Evolutionary conservation across 805 yeast genomes (phyloP), one percentile per base, ranked within the genome.

Genomic region (Myxozyma neglecta): DNA sequence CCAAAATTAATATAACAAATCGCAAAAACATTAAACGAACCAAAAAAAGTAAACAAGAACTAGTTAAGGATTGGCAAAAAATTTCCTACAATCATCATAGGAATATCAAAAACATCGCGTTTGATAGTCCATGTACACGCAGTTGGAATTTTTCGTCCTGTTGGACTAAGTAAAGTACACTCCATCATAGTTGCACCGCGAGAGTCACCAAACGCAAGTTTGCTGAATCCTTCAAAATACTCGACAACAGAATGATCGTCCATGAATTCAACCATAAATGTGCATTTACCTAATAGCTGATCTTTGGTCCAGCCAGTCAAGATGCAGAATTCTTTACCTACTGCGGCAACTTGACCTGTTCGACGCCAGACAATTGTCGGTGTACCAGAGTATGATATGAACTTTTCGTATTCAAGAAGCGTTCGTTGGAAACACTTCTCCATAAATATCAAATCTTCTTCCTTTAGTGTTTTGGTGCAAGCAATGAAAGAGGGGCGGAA

Each of bases 351-450:
- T 73, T 93, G 97, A 8, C 97, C 97, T 1, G 97, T 91, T 56
- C 98, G 81, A 67, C 99, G 79, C 98, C 98, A 93, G 3, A 91
- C 93, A 24, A 93, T 83, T 0, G 97, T 91, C 1, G 98, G 98
- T 0, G 97, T 93, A 0, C 97, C 97, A 39, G 90, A 85, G 20
- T 88, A 85, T 24, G 85, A 81, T 44, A 94, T 88, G 72, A 89
- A 89, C 73, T 87, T 88, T 63, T 90, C 92, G 73, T 91, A 93
- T 63, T 96, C 97, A 48, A 93, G 76, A 42, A 93, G 77, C 0
- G 98, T 91, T 49, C 99, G 78, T 74, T 93, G 98, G 76, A 92
- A 93, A 69, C 97, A 89, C 76, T 93, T 96, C 72, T 93, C 99
- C 88, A 94, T 90, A 71, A 93, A 93, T 2, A 93, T 88, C 74